Evolutionary conservation across 1,139 yeast genomes (phyloP).

Genomic region (Kodamaea plutei): DNA sequence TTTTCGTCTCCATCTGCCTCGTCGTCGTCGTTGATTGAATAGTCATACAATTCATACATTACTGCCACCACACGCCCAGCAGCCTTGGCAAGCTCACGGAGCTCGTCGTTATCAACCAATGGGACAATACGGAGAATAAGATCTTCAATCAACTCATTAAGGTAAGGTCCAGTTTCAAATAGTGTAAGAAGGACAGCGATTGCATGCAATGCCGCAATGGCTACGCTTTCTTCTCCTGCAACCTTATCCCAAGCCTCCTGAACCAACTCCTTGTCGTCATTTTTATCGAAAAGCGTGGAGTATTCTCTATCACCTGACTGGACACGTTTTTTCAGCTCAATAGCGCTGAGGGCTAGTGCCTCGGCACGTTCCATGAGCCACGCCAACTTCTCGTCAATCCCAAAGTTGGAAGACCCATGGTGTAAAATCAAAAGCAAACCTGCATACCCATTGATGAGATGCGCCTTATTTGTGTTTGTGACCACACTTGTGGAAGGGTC

Average conservation of each 20-base stretch:
- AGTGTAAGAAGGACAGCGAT: constrained; percentile 45
- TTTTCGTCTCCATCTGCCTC: constrained; percentile 18
- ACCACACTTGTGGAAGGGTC: constrained; percentile 29
- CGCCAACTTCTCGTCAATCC: constrained; percentile 42
- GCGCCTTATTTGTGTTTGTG: constrained; percentile 38
- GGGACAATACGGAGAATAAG: constrained; percentile 36
- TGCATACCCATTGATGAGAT: constrained; percentile 42
- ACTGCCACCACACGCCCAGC: constrained; percentile 61
- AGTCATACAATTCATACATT: constrained; percentile 55
- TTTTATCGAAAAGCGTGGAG: constrained; percentile 38
- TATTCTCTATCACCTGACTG: constrained; percentile 43
- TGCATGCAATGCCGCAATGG: constrained; percentile 47
- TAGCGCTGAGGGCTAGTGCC: constrained; percentile 37
- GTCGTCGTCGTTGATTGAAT: constrained; percentile 24
- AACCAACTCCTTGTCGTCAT: constrained; percentile 35
- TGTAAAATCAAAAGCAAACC: constrained; percentile 42
- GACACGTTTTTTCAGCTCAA: constrained; percentile 29
- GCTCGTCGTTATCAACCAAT: constrained; percentile 41
- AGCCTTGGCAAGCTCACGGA: constrained; percentile 44
- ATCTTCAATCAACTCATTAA: constrained; percentile 41
- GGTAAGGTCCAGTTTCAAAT: constrained; percentile 33
- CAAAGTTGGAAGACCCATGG: constrained; percentile 48
- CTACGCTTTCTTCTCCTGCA: constrained; percentile 34
- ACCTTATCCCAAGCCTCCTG: constrained; percentile 33
- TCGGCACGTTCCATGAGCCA: constrained; percentile 46